Evolutionary conservation across 2,329 filamentous ascomycete species (phyloP).

Genomic region (Cladophialophora psammophila): DNA sequence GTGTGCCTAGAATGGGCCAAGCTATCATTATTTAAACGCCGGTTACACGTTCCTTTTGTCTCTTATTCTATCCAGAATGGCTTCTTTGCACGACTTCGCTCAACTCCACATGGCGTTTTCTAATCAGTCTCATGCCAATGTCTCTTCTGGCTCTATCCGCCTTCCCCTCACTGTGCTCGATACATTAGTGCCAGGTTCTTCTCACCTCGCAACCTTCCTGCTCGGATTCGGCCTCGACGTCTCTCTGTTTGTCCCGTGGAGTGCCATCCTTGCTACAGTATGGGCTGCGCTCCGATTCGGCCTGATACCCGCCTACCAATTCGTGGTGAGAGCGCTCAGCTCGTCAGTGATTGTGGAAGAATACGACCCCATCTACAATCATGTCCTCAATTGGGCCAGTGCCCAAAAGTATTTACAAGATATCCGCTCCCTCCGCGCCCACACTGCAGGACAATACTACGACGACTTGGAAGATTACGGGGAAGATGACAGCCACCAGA

Average conservation of each 20-base stretch:
- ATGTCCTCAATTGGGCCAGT: slow-evolving; percentile 67
- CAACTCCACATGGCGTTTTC: slow-evolving; percentile 8
- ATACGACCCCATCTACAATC: slow-evolving; percentile 65
- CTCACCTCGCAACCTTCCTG: slow-evolving; percentile 55
- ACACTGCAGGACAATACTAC: slow-evolving; percentile 56
- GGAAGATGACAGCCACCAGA: slow-evolving; percentile 44
- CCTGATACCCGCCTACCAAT: slow-evolving; percentile 43
- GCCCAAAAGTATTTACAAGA: slow-evolving; percentile 60
- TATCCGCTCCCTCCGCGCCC: slow-evolving; percentile 63
- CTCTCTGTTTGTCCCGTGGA: slow-evolving; percentile 54
- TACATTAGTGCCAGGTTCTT: slow-evolving; percentile 59
- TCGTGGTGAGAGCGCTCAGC: slow-evolving; percentile 50
- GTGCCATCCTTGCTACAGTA: slow-evolving; percentile 52
- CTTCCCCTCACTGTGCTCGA: slow-evolving; percentile 58
- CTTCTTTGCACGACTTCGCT: neutral
- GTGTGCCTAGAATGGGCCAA: neutral
- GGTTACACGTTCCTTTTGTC: neutral
- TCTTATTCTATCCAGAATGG: neutral
- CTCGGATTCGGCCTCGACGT: slow-evolving; percentile 57
- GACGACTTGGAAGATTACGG: slow-evolving; percentile 45
- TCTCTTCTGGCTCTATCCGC: slow-evolving; percentile 40
- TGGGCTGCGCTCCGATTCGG: slow-evolving; percentile 49
- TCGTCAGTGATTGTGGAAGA: slow-evolving; percentile 60
- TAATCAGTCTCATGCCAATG: slow-evolving; percentile 4
- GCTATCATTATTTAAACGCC: neutral